Conservation (phyloP, 805 yeast species). For the Wickerhamiella cacticola region DNA sequence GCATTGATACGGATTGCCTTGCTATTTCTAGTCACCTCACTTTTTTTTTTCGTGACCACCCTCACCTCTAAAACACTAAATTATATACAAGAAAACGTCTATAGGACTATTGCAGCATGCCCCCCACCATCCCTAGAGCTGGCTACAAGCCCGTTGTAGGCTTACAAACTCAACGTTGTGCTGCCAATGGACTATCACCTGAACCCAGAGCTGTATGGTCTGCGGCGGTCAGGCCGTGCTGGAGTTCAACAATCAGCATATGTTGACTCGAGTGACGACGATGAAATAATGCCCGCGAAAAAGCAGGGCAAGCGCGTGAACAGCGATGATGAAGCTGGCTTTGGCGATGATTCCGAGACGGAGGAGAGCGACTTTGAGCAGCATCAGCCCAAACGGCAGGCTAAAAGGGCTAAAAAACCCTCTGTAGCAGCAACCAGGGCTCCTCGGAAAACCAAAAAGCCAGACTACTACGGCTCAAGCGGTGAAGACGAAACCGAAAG, state of each 20-base stretch:
- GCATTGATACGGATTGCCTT: no score
- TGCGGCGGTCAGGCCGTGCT: conserved; percentile 29
- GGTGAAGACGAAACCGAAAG: conserved; percentile 18
- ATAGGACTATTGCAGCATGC: neutral
- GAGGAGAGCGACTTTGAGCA: conserved; percentile 10
- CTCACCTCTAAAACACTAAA: no score
- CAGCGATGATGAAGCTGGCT: conserved; percentile 19
- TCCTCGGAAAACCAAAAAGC: conserved; percentile 57
- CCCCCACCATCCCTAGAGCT: neutral
- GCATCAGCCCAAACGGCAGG: conserved; percentile 12
- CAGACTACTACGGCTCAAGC: conserved; percentile 52
- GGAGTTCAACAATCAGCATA: conserved; percentile 21
- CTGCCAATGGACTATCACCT: conserved; percentile 11
- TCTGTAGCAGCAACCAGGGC: conserved; percentile 15
- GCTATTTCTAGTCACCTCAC: no score
- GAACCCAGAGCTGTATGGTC: conserved; percentile 32
- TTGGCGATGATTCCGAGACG: conserved; percentile 2
- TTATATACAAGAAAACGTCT: neutral
- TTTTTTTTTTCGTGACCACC: no score
- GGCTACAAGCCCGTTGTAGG: neutral
- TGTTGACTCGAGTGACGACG: conserved; percentile 13
- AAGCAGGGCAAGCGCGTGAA: conserved; percentile 10
- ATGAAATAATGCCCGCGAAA: conserved; percentile 1
- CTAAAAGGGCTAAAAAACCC: neutral
- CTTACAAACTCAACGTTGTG: conserved; percentile 7